Base-by-base conservation (phyloP, 1,284 basidiomycete genomes). In the Papiliotrema laurentii region DNA sequence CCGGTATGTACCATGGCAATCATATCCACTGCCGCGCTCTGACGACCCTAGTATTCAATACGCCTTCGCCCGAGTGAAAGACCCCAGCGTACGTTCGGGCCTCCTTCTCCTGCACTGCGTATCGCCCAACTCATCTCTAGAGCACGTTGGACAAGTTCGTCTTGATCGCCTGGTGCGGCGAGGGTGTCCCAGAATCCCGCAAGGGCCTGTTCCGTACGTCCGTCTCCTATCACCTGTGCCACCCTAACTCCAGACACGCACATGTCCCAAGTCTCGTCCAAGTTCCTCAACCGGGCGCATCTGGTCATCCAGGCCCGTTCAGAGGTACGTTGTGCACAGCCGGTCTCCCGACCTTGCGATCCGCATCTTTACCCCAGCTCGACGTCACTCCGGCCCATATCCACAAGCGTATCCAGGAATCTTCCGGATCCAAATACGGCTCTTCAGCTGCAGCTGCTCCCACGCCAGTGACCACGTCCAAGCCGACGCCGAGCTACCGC, bases 141-240 rank as follows among this genome's bases (percentile, higher is more conserved):
- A 87, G 83, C 64, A 78, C 86, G 60, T 79, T 97, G n/a, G 80
- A 86, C 51, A 97, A 97, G 75, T 90, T 93, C 58, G 89, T 97
- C 6, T 85, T 94, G 51, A 78, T 83, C 66, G 89, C 89, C 60
- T 91, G 89, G 91, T 92, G 89, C 63, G 93, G 94, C 45, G 92
- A 96, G 64, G 93, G 94, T 60, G 94, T 97, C 0, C 93, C 93
- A 16, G 91, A 86, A 72, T 80, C 79, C 28, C 85, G 87, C 71
- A 97, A 97, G 73, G 94, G 93, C 14, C 79, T 97, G 25, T 97
- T 97, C 76, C 85, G 80, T 78, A 52, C 47, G 76, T 69, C 5
- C n/a, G n/a, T n/a, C n/a, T n/a, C n/a, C 24, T 5, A 9, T 21
- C 21, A 13, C 16, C n/a, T 19, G 21, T 16, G 24, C 36, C 39